These are phyloP conservation scores for Umbilicus rupestris DNA, from an alignment of 164 flowering plant genomes.

Conservation along the genomic window DNA sequence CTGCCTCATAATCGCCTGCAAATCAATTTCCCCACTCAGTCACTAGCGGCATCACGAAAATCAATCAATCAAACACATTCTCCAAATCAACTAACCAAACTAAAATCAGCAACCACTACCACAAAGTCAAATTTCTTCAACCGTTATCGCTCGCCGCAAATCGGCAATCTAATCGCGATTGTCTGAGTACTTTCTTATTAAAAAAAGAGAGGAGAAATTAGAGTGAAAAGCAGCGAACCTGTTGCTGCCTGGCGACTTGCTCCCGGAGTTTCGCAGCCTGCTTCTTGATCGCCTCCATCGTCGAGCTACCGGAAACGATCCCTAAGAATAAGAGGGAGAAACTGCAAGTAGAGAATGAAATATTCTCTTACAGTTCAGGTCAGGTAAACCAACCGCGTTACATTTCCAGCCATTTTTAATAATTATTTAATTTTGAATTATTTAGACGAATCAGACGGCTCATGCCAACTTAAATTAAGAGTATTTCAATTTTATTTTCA, in stretches of 20 bases:
- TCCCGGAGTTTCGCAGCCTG: slow-evolving; percentile 79
- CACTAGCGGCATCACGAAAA: background rate
- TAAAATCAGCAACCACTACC: no score
- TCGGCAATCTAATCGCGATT: background rate
- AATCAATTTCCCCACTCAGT: background rate
- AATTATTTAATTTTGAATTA: no score
- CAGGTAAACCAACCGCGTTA: background rate
- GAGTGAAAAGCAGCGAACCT: slow-evolving; percentile 30
- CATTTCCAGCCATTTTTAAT: background rate
- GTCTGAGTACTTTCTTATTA: background rate
- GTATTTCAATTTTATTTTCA: no score
- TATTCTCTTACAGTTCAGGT: background rate
- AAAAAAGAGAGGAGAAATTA: background rate
- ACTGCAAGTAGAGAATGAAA: background rate
- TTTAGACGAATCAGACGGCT: no score
- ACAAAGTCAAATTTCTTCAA: no score
- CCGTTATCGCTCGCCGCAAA: background rate
- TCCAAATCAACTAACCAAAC: background rate
- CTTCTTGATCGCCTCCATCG: slow-evolving; percentile 69
- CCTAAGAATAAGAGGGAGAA: slow-evolving; percentile 85
- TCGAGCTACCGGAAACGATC: slow-evolving; percentile 67
- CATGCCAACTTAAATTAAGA: no score
- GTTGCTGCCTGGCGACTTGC: slow-evolving; percentile 91
- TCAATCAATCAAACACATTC: no score
- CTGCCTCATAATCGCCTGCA: slow-evolving; percentile 70